Evolutionary conservation across 2,329 filamentous ascomycete genomes (phyloP), one percentile per base, ranked within the genome.

Genomic region (Hypomyces rosellus): DNA sequence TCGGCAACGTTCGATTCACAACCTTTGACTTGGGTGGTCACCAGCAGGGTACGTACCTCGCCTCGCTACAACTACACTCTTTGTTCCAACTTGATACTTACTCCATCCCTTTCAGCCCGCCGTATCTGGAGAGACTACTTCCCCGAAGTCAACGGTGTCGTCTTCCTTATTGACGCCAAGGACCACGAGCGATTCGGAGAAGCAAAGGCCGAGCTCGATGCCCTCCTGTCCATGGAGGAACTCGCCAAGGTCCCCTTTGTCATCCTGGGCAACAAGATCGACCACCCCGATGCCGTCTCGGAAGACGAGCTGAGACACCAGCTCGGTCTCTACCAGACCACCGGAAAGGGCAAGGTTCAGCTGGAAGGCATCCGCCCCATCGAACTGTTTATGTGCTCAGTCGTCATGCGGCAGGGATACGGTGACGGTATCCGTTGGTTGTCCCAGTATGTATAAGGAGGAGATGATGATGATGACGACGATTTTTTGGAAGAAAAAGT

Each of bases 321-420:
- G 69, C 78, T 99, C 52, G 93, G 93, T 56, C 74, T 99, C 64
- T 97, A 95, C 74, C 92, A 97, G 74, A 96, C 91, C 50, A 96
- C 89, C 54, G 91, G 91, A 63, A 96, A 96, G 81, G 90, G 90
- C 72, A 95, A 95, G 80, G 85, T 95, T 55, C 88, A 86, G 57
- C 78, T 93, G 59, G 91, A 96, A 76, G 89, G 89, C 34, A 95
- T 96, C 71, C 80, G 91, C 62, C 89, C 91, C 20, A 92, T 99
- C 65, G 93, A 99, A 80, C 82, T 97, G 56, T 97, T 97, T 74
- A 95, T 99, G 93, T 97, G 91, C 81, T 95, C 89, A 63, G 91
- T 97, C 60, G 92, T 97, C 56, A 96, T 96, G 89, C 83, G 92
- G 71, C 92, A 97, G 78, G 93, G 88, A 59, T 95, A 95, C 69